A percentile compares a stretch with the other conserved stretches of the same genome.
phyloP scores from a whole-genome alignment of 805 yeast genomes.

The Lipomyces sp. region DNA sequence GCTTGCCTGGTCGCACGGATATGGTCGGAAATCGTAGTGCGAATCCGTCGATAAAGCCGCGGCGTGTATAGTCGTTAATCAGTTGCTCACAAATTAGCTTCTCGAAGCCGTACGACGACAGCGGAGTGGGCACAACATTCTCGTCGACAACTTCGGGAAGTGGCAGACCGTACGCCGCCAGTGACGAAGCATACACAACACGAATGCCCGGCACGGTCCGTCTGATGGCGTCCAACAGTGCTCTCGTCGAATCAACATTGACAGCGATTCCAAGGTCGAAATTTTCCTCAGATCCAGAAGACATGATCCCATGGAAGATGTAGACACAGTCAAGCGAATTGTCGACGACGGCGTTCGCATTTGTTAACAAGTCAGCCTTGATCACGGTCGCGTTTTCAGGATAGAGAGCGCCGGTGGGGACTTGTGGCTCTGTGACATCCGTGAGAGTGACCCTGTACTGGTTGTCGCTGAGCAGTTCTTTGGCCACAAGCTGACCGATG shows the following conservation, averaged over 20 bases:
- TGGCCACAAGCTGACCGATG: slow-evolving; percentile 39
- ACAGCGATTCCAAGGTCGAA: slow-evolving; percentile 41
- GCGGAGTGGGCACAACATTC: slow-evolving; percentile 39
- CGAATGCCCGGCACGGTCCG: slow-evolving; percentile 23
- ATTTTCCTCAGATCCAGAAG: slow-evolving; percentile 40
- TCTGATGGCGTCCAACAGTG: slow-evolving; percentile 37
- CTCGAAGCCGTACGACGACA: slow-evolving; percentile 42
- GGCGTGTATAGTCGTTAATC: slow-evolving; percentile 39
- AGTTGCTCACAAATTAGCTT: slow-evolving; percentile 38
- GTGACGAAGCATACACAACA: slow-evolving; percentile 39
- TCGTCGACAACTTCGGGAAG: slow-evolving; percentile 37
- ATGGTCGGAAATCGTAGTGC: slow-evolving; percentile 36
- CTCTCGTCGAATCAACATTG: slow-evolving; percentile 39
- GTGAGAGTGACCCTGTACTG: slow-evolving; percentile 32
- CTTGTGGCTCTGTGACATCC: slow-evolving; percentile 38
- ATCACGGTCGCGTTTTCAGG: slow-evolving; percentile 20
- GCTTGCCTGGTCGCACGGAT: slow-evolving; percentile 40
- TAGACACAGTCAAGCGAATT: slow-evolving; percentile 31
- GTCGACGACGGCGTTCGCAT: slow-evolving; percentile 22
- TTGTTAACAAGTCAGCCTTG: slow-evolving; percentile 35
- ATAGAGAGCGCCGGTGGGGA: slow-evolving; percentile 24
- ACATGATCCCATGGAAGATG: slow-evolving; percentile 42
- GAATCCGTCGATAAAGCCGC: slow-evolving; percentile 39
- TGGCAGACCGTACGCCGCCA: slow-evolving; percentile 40
- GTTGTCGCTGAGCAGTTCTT: slow-evolving; percentile 31